Evolutionary conservation across 352 stramenopile species (phyloP).

Genomic region (Pythium guiyangense): DNA sequence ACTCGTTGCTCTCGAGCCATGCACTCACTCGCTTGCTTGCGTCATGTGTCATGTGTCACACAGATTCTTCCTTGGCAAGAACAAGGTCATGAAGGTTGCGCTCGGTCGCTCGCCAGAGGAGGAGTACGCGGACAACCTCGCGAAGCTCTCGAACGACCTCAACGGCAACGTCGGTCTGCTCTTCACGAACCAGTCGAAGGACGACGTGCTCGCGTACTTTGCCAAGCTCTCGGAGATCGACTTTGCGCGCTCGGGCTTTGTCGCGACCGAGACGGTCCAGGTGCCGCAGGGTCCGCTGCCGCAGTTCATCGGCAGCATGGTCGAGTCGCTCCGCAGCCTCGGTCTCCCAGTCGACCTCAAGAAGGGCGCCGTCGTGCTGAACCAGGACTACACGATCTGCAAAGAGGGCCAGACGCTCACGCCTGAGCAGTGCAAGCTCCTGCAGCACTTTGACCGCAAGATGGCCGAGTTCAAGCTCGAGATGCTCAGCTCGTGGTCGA

Average conservation of each 20-base stretch:
- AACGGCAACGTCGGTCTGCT: constrained; percentile 93
- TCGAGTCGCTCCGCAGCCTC: constrained; percentile 95
- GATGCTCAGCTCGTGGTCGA: constrained; percentile 73
- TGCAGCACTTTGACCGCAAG: constrained; percentile 90
- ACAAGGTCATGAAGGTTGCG: constrained; percentile 98
- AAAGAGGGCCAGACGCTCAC: constrained; percentile 92
- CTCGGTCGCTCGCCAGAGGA: constrained; percentile 93
- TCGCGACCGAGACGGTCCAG: constrained; percentile 86
- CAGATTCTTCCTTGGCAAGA: constrained; percentile 98
- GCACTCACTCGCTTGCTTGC: constrained; percentile 1
- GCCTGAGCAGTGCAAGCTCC: constrained; percentile 94
- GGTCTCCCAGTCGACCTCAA: constrained; percentile 96
- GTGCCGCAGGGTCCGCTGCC: constrained; percentile 88
- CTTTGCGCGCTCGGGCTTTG: constrained; percentile 92
- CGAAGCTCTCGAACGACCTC: constrained; percentile 88
- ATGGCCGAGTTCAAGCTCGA: constrained; percentile 85
- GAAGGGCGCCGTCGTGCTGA: constrained; percentile 92
- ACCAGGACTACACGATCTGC: constrained; percentile 92
- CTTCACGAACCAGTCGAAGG: constrained; percentile 89
- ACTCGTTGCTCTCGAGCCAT: not conserved
- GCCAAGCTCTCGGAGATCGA: constrained; percentile 88
- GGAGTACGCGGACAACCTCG: constrained; percentile 96
- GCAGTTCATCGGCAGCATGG: constrained; percentile 94
- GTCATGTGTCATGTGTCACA: no score
- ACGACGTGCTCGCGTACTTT: constrained; percentile 94